These are phyloP conservation scores for Athelia psychrophila DNA, from an alignment of 1,284 basidiomycete species.

Conservation along the genomic window DNA sequence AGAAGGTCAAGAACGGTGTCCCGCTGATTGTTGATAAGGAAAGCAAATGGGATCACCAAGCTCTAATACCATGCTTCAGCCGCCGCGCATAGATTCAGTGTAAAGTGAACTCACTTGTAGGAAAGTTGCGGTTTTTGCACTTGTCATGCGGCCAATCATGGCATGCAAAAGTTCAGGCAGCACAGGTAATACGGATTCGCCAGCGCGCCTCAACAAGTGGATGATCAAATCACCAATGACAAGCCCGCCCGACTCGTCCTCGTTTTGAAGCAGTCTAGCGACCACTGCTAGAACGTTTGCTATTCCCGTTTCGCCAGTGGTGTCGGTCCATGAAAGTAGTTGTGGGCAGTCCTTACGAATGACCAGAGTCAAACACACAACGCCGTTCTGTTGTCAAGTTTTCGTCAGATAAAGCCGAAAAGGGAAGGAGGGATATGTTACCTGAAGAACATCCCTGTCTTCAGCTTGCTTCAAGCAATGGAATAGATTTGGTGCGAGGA, in stretches of 20 bases:
- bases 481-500: slow-evolving; percentile 76
- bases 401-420: slow-evolving; percentile 2
- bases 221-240: slow-evolving; percentile 94
- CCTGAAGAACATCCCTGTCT: slow-evolving; percentile 84
- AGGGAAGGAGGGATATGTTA: slow-evolving; percentile 28
- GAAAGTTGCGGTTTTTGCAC: slow-evolving; percentile 87
- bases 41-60: slow-evolving; percentile 90
- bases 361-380: slow-evolving; percentile 79
- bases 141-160: slow-evolving; percentile 77
- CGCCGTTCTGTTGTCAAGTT: slow-evolving; percentile 60
- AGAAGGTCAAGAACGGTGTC: slow-evolving; percentile 76
- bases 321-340: slow-evolving; percentile 73
- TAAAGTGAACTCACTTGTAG: slow-evolving; percentile 56
- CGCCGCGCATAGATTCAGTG: not conserved
- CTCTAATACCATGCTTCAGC: slow-evolving; percentile 45
- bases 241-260: slow-evolving; percentile 86
- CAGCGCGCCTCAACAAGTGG: slow-evolving; percentile 81
- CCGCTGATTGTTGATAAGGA: slow-evolving; percentile 83
- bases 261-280: slow-evolving; percentile 71
- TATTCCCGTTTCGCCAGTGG: slow-evolving; percentile 69
- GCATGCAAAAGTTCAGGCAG: slow-evolving; percentile 85
- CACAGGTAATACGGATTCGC: slow-evolving; percentile 76
- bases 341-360: slow-evolving; percentile 87
- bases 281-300: slow-evolving; percentile 73
- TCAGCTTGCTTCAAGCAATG: slow-evolving; percentile 64